Base-by-base conservation (phyloP, 768 basidiomycete genomes). In the Tulasnella sp. region DNA sequence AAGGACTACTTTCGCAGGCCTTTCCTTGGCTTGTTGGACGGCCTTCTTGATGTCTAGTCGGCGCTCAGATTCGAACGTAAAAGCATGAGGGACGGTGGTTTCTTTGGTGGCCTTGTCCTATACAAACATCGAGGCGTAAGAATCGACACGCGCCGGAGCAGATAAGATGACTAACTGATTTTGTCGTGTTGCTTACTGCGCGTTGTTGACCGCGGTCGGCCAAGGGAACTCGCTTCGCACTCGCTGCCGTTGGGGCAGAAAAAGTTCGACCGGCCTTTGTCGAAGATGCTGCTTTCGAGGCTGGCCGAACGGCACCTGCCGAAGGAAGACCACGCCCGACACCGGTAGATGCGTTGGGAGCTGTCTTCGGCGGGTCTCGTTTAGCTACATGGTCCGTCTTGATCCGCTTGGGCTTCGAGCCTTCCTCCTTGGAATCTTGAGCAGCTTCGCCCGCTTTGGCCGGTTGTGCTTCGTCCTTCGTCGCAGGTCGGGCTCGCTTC, bases 21-120 rank as follows among this genome's bases (percentile, higher is more conserved):
- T 37, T 18, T 32, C 32, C 10, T 69, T 37, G 39, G 32, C 23
- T 39, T 40, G 35, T 20, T 61, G 39, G 29, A n/a, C 75, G 20
- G 48, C 75, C 75, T 76, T 76, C 61, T 76, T 76, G 46, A 76
- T 29, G 23, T 76, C 75, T 20, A 76, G n/a, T 39, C 75, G 57
- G 6, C 75, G 75, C 0, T 69, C 75, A 26, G 75, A 76, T 39
- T 69, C 48, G 55, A 76, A 76, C 23, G 75, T 76, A 20, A 76
- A 76, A 3, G 75, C 75, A 37, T 76, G 75, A 2, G 75, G 75
- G 23, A 76, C 75, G 16, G 75, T 76, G 10, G 29, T 7, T 42
- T 70, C 40, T 35, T 70, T 42, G 70, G 15, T 9, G 16, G 71
- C 39, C 26, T 72, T 72, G 13, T 40, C 44, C 71, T 72, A 6